Base-by-base conservation (phyloP, 1,284 basidiomycete species). In the Ceratobasidium theobromae region DNA sequence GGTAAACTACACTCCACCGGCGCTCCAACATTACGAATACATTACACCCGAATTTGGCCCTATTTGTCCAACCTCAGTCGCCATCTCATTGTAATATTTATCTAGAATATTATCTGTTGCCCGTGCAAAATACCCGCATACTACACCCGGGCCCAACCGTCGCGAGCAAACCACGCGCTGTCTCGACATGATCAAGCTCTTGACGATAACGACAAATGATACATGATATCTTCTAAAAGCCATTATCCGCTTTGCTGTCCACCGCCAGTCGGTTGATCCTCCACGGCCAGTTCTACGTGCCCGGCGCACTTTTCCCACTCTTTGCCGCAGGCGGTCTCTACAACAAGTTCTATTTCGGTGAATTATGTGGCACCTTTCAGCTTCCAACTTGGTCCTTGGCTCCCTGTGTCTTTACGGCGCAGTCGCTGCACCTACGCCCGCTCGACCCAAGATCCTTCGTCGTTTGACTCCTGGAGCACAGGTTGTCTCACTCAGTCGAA, bases 401-500 rank as follows among this genome's bases (percentile, higher is more conserved):
- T 30, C 38, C 18, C 45, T 30, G 27, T 32, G 16, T 16, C 30
- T 25, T 12, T 12, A 25, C 14, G 46, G 25, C 30, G 57, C n/a
- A 9, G 30, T 32, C 28, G 57, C 27, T 12, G 57, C 57, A 35
- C 57, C 57, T 6, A 60, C 57, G 6, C 57, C 57, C 23, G 57
- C 57, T 25, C 57, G 49, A 38, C 57, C 57, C 43, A 60, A 60
- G 23, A 60, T 60, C 28, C 35, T 60, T 9, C 57, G 57, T 32
- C 57, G 57, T 35, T 40, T 60, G 32, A 60, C 57, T 11, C 28
- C 57, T n/a, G 57, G 57, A 9, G 25, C 45, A 5, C 35, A 45
- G 28, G 43, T 60, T n/a, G 3, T 49, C 21, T 48, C 57, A n/a
- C 57, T 60, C 57, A 60, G 57, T 32, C 57, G 57, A 45, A 60